Evolutionary conservation across 768 basidiomycete species (phyloP).

Genomic region (Boletus pseudo-olivaceus): DNA sequence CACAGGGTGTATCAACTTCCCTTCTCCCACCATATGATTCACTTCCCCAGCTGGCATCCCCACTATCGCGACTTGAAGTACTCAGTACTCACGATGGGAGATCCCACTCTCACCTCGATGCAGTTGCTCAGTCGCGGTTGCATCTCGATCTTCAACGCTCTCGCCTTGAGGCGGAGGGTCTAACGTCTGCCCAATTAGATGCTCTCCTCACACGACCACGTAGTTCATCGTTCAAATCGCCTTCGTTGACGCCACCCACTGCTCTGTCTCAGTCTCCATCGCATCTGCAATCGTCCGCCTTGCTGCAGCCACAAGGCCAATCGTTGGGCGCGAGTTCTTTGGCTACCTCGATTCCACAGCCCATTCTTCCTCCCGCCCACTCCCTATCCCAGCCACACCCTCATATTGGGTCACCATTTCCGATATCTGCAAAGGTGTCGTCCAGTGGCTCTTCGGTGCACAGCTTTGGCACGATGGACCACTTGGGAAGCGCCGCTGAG

Average conservation of each 20-base stretch:
- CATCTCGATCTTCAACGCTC: conserved; percentile 25
- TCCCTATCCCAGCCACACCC: conserved; percentile 29
- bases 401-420: conserved; percentile 27
- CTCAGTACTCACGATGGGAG: conserved; percentile 24
- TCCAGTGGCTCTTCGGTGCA: conserved; percentile 23
- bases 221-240: conserved; percentile 25
- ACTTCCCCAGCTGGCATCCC: conserved; percentile 19
- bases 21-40: conserved; percentile 21
- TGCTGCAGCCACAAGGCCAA: conserved; percentile 21
- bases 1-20: conserved; percentile 13
- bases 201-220: conserved; percentile 23
- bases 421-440: conserved; percentile 19
- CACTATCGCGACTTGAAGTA: conserved; percentile 24
- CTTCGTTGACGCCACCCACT: conserved; percentile 17
- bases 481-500: conserved; percentile 14
- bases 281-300: conserved; percentile 12
- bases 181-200: conserved; percentile 27
- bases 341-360: conserved; percentile 15
- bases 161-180: conserved; percentile 25
- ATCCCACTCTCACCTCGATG: conserved; percentile 20
- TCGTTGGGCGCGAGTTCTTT: conserved; percentile 14
- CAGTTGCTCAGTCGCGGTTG: conserved; percentile 22
- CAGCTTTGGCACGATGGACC: conserved; percentile 11
- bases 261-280: conserved; percentile 21
- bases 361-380: conserved; percentile 19